Percentiles rank a stretch among this genome's conserved stretches.
phyloP scores from a whole-genome alignment of 805 yeast species.

The Kodamaea hsintzibuensis region DNA sequence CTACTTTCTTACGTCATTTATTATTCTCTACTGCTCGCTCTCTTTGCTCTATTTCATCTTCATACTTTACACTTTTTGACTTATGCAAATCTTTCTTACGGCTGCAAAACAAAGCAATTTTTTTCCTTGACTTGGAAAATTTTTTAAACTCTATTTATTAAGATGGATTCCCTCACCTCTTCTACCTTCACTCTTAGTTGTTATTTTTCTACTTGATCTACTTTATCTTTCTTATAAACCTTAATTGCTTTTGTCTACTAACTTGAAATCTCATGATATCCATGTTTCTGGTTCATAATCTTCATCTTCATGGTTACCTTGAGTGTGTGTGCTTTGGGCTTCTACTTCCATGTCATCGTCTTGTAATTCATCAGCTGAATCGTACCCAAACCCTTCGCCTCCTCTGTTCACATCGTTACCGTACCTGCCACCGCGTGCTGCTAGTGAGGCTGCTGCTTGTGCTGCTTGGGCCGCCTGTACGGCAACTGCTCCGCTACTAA shows the following conservation, averaged over 20 bases:
- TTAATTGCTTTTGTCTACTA: conserved; percentile 8
- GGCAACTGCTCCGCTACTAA: not conserved
- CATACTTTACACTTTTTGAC: not conserved
- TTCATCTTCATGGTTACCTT: conserved; percentile 11
- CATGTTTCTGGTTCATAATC: conserved; percentile 12
- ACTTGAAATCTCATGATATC: conserved; percentile 1
- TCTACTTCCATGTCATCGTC: conserved; percentile 9
- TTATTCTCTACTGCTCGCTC: not conserved
- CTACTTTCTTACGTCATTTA: not conserved
- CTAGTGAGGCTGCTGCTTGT: not conserved
- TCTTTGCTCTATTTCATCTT: not conserved
- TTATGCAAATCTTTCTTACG: not conserved
- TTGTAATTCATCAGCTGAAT: conserved; percentile 22
- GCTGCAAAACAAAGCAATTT: not conserved
- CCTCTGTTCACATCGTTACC: conserved; percentile 28
- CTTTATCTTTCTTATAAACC: conserved; percentile 1
- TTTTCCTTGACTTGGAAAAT: not conserved
- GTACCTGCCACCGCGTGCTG: not conserved
- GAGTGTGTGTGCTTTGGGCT: conserved; percentile 4
- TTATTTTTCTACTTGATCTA: not conserved
- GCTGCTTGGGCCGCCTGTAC: not conserved
- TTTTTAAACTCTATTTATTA: not conserved
- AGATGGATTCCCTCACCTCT: not conserved
- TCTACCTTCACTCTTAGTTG: not conserved
- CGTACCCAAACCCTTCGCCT: conserved; percentile 33